Evolutionary conservation across 768 basidiomycete genomes (phyloP), one percentile per base, ranked within the genome.

Genomic region (Coprinellus micaceus): DNA sequence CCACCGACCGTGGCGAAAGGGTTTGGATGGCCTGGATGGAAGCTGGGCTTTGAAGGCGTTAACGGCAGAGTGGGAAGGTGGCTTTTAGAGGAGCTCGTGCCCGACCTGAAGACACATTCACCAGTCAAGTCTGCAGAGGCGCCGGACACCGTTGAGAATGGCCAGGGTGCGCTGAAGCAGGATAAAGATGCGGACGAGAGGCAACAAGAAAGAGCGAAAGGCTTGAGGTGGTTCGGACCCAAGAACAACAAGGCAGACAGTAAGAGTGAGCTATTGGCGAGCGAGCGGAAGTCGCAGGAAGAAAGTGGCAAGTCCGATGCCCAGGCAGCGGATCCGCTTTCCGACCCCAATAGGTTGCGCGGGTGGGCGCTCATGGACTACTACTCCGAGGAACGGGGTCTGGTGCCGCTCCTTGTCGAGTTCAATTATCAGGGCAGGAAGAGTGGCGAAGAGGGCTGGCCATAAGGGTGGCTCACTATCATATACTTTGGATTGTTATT

Each of bases 21-120:
- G 0, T 84, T 92, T 63, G 92, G 93, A 13, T 93, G 86, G 85
- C 91, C 91, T 0, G 72, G 77, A 36, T 74, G 79, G 71, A 86
- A 87, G 2, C 64, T 94, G 6, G 94, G 94, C 4, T 75, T 94
- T n/a, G 85, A 91, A 66, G 94, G 94, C 2, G 85, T 94, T 39
- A 98, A 98, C 64, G 77, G 76, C 22, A 78, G 86, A n/a, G 72
- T 92, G 2, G 85, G 80, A 2, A 73, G 71, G 53, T 96, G 91
- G 88, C 66, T 94, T 19, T 65, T 93, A 43, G 78, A 82, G 37
- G 69, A 73, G 57, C 69, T 93, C 49, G 65, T 69, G 11, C 67
- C 61, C 0, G 52, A 47, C 19, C 24, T 55, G n/a, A 44, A 52
- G 28, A 30, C 49, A 30, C 39, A 37, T 44, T 37, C 17, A 22